A percentile compares a stretch with the other conserved stretches of the same genome.
Evolutionary conservation across 2,329 filamentous ascomycete species (phyloP).

Genomic region (Trichoderma breve): DNA sequence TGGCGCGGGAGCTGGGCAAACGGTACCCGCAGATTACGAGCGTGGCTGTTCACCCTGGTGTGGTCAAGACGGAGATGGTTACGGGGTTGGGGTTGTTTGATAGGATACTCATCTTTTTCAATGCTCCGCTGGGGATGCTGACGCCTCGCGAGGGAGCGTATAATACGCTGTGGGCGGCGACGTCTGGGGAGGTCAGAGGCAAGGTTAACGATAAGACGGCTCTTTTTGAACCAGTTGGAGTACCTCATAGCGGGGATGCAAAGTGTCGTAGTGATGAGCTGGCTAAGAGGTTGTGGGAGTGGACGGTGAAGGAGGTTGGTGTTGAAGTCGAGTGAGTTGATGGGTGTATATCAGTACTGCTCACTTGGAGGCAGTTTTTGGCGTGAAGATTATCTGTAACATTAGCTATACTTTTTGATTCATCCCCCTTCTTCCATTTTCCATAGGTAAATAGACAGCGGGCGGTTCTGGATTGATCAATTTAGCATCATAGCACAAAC

Average conservation of each 20-base stretch:
- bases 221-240: constrained; percentile 36
- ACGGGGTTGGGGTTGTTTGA: not conserved
- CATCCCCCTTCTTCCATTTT: too few relatives aligned
- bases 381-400: too few relatives aligned
- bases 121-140: constrained; percentile 8
- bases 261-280: constrained; percentile 30
- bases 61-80: constrained; percentile 31
- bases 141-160: constrained; percentile 22
- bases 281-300: constrained; percentile 35
- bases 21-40: constrained; percentile 27
- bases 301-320: constrained; percentile 34
- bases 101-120: not conserved
- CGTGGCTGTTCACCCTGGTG: constrained; percentile 30
- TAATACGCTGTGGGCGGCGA: constrained; percentile 16
- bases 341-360: not conserved
- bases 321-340: not conserved
- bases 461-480: not conserved
- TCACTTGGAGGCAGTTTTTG: too few relatives aligned
- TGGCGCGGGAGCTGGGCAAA: constrained; percentile 29
- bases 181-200: not conserved
- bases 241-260: constrained; percentile 20
- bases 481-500: not conserved
- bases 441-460: not conserved
- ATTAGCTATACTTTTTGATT: not conserved
- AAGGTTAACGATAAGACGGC: constrained; percentile 32